Conservation (phyloP, 768 basidiomycete species). For the Phallus indusiatus region DNA sequence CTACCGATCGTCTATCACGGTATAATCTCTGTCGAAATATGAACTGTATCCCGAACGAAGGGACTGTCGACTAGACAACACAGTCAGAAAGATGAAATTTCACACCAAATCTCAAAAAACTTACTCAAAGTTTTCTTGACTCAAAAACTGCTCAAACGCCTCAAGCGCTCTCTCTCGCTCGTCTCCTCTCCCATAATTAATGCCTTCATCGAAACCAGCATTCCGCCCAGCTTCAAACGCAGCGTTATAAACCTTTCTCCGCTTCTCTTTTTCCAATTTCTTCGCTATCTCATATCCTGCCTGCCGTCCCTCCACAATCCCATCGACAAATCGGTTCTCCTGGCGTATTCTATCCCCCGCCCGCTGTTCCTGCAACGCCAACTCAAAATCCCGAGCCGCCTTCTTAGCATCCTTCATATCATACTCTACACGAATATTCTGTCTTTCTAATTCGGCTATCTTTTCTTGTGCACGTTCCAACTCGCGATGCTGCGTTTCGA, state of each 20-base stretch:
- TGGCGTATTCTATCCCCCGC: neutral
- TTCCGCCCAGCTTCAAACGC: constrained; percentile 16
- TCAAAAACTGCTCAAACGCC: constrained; percentile 49
- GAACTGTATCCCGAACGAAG: neutral
- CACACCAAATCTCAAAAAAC: neutral
- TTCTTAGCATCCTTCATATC: constrained; percentile 4
- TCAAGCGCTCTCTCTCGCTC: constrained; percentile 45
- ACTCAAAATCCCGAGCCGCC: neutral
- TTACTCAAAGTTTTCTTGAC: neutral
- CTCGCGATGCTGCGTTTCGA: constrained; percentile 39
- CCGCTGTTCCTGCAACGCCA: constrained; percentile 22
- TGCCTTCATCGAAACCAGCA: constrained; percentile 28
- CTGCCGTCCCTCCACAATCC: constrained; percentile 36
- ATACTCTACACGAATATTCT: constrained; percentile 32
- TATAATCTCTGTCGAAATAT: neutral
- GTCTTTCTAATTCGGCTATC: constrained; percentile 26
- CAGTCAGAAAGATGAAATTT: neutral
- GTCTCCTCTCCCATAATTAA: constrained; percentile 32
- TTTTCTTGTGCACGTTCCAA: constrained; percentile 23
- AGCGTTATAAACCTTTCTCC: constrained; percentile 9
- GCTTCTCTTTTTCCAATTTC: constrained; percentile 30
- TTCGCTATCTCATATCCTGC: constrained; percentile 31
- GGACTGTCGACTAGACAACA: neutral
- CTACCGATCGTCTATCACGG: neutral
- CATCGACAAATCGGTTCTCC: constrained; percentile 17